Base-by-base conservation (phyloP, 2,329 filamentous ascomycete species). In the Coccinonectria pachysandricola region DNA sequence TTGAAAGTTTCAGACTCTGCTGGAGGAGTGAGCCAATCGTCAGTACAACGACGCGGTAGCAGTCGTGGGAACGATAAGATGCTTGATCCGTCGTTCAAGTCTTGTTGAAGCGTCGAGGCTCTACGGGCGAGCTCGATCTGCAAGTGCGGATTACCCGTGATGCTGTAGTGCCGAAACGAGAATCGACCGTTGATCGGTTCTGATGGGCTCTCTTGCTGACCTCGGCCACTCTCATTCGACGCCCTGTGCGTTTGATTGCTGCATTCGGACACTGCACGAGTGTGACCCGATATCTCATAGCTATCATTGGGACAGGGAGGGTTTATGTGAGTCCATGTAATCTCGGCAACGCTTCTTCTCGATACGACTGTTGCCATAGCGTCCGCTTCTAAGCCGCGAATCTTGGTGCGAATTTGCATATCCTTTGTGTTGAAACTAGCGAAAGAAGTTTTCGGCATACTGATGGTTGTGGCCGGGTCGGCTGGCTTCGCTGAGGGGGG, bases 21-120 rank as follows among this genome's bases (percentile, higher is more conserved):
- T 2, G 41, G 39, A 3, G 50, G 42, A 6, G 34, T 47, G n/a
- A 45, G 22, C 49, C 49, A 53, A 5, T 56, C 54, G 7, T 37
- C 31, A 1, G 53, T 57, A 20, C 44, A 49, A 7, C 50, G 45
- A 5, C 53, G 46, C 7, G 46, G 40, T 7, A 33, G 36, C 7
- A 58, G 39, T 13, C 43, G 39, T 8, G 52, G 52, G 25, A 57
- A 59, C 7, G 49, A 57, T 3, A 45, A 51, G 5, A 56, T 52
- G n/a, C 40, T 41, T 11, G 43, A n/a, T n/a, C n/a, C n/a, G n/a
- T n/a, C n/a, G n/a, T n/a, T n/a, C n/a, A n/a, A n/a, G n/a, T n/a
- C n/a, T n/a, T n/a, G n/a, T n/a, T n/a, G n/a, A n/a, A n/a, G n/a
- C n/a, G n/a, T n/a, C n/a, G n/a, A 30, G 32, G 16, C 27, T 35